Evolutionary conservation across 169 alveolate genomes (phyloP).

Genomic region (Toxoplasma gondii): DNA sequence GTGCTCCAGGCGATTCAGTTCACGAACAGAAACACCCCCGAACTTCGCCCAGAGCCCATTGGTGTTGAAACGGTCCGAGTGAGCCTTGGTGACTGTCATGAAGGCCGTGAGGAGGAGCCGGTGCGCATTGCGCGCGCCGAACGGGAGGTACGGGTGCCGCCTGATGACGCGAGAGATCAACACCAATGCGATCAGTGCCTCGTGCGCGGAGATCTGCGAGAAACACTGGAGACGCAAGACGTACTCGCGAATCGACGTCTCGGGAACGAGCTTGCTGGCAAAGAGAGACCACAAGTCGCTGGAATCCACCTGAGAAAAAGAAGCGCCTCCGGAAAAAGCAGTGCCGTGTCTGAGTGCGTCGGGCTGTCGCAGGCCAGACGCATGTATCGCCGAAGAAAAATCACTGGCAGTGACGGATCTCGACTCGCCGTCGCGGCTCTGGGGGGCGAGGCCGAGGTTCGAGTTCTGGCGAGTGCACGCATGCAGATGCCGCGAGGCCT

Average conservation of each 20-base stretch:
- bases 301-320: neutral
- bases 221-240: slow-evolving; percentile 14
- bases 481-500: too few relatives aligned
- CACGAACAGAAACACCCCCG: neutral
- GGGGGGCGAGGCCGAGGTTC: too few relatives aligned
- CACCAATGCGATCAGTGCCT: neutral
- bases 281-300: neutral
- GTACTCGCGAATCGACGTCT: neutral
- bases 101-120: slow-evolving; percentile 34
- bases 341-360: too few relatives aligned
- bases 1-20: slow-evolving; percentile 9
- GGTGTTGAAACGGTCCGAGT: slow-evolving; percentile 17
- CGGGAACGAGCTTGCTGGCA: neutral
- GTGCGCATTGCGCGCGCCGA: slow-evolving; percentile 10
- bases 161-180: neutral
- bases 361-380: too few relatives aligned
- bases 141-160: slow-evolving; percentile 25
- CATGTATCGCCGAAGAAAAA: too few relatives aligned
- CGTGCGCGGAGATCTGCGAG: slow-evolving; percentile 11
- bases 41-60: slow-evolving; percentile 16
- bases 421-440: too few relatives aligned
- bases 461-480: too few relatives aligned
- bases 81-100: neutral
- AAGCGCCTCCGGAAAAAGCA: neutral
- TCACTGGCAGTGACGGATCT: too few relatives aligned